Base-by-base conservation (phyloP, 306 rosid species). In the Inga laurina region DNA sequence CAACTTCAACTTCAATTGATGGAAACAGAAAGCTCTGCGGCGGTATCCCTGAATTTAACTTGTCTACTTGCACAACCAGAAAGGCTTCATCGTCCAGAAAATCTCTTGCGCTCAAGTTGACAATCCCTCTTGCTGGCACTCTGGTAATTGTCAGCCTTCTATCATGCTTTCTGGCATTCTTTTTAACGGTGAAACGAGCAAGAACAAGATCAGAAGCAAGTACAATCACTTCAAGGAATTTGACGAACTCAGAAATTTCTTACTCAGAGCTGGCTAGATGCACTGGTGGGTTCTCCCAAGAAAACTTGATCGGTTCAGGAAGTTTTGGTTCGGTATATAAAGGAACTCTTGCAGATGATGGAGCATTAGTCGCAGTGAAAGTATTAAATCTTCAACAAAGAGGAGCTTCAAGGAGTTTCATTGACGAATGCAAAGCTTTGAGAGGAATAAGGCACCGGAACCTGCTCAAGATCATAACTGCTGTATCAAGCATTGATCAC, bases 381-480 rank as follows among this genome's bases (percentile, higher is more conserved):
- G 89, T 90, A 43, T 62, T 90, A 21, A 78, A 86, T 82, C 89
- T 85, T 85, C 66, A 83, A 27, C 27, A 1, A 1, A 27, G 27
- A 27, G 27, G 27, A 39, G 93, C 90, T 43, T 81, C 54, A 9
- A 87, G 81, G 46, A 87, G 90, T 34, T 90, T 90, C 76, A 56
- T 82, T 4, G 78, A 76, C 5, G 89, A 90, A 82, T 87, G 92
- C 76, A 72, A 44, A n/a, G 89, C 83, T 24, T 46, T 87, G 10
- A 76, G 86, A 73, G 61, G 41, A 66, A 81, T 72, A 27, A 77
- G 86, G 45, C 90, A 89, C 73, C 74, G 82, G 0, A 89, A 89
- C 80, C 92, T 87, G 78, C 86, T 87, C 1, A 85, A 87, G 89
- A 84, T 87, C 72, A 21, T 85, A 35, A 85, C 84, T 22, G 72